These are phyloP conservation scores for Shiraia bambusicola DNA, from an alignment of 2,329 filamentous ascomycete species.

Conservation along the genomic window DNA sequence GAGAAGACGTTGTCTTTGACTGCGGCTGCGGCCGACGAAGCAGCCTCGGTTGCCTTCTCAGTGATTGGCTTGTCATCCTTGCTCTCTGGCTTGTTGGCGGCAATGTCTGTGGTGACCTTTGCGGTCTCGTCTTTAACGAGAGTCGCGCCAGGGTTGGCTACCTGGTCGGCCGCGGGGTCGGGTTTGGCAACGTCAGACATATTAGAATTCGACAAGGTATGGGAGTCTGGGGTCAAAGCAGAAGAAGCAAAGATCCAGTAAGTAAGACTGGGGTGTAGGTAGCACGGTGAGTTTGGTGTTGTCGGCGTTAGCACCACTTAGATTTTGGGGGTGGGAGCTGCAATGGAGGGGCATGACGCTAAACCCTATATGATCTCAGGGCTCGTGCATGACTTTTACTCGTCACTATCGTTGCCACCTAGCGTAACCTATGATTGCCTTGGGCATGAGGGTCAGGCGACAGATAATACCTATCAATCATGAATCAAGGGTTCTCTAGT, in stretches of 20 bases:
- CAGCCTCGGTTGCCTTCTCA: conserved; percentile 44
- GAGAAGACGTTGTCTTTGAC: conserved; percentile 74
- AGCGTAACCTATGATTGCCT: neutral
- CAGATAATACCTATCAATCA: too few relatives aligned
- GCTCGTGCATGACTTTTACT: conserved; percentile 17
- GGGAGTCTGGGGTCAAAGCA: conserved; percentile 5
- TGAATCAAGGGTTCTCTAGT: too few relatives aligned
- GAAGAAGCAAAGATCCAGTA: conserved; percentile 4
- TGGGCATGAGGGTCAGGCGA: too few relatives aligned
- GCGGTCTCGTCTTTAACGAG: conserved; percentile 48
- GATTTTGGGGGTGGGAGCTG: conserved; percentile 29
- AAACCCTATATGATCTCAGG: conserved; percentile 5
- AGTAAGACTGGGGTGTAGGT: conserved; percentile 9
- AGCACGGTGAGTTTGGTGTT: conserved; percentile 16
- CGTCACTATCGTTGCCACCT: conserved; percentile 6
- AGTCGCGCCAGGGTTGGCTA: conserved; percentile 43
- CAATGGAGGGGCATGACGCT: conserved; percentile 21
- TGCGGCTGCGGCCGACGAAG: conserved; percentile 37
- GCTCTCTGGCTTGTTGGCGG: conserved; percentile 33
- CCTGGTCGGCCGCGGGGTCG: conserved; percentile 45
- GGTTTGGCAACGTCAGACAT: conserved; percentile 46
- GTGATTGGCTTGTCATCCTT: conserved; percentile 55
- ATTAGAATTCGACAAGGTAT: conserved; percentile 6
- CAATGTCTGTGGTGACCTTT: conserved; percentile 46
- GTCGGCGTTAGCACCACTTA: conserved; percentile 19